Conservation (phyloP, 2,329 filamentous ascomycete genomes). For the Penicillium hesseltinei region DNA sequence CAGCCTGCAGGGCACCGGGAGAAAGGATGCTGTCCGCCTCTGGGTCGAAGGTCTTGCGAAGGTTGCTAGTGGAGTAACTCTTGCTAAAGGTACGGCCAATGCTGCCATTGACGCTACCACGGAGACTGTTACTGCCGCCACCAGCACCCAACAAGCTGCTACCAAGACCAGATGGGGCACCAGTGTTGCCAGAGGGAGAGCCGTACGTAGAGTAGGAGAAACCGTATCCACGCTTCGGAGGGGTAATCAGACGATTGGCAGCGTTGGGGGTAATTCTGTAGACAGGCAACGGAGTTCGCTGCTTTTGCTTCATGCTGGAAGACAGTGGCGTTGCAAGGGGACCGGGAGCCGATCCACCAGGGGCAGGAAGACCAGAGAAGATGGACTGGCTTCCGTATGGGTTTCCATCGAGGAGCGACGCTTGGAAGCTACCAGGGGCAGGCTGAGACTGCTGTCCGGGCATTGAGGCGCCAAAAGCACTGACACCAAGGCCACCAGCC, state of each 20-base stretch:
- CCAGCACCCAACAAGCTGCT: slow-evolving; percentile 55
- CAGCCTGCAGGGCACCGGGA: slow-evolving; percentile 78
- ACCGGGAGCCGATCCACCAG: slow-evolving; percentile 69
- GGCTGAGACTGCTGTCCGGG: slow-evolving; percentile 49
- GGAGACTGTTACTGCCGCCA: slow-evolving; percentile 35
- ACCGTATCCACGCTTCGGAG: slow-evolving; percentile 82
- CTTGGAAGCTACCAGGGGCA: slow-evolving; percentile 57
- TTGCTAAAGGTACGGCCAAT: slow-evolving; percentile 73
- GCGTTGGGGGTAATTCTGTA: slow-evolving; percentile 83
- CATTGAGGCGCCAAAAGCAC: slow-evolving; percentile 56
- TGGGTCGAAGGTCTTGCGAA: slow-evolving; percentile 75
- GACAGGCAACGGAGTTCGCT: slow-evolving; percentile 76
- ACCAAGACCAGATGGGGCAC: slow-evolving; percentile 66
- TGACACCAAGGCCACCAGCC: slow-evolving; percentile 33
- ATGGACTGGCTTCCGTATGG: slow-evolving; percentile 88
- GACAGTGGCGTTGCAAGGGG: slow-evolving; percentile 88
- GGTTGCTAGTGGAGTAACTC: slow-evolving; percentile 82
- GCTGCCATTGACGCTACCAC: slow-evolving; percentile 50
- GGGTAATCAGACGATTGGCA: slow-evolving; percentile 75
- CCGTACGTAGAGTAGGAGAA: slow-evolving; percentile 93
- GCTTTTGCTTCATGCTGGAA: slow-evolving; percentile 71
- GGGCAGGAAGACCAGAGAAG: slow-evolving; percentile 68
- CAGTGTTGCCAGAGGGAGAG: slow-evolving; percentile 68
- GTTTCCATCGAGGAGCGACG: slow-evolving; percentile 77
- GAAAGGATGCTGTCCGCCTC: slow-evolving; percentile 78